Base-by-base conservation (phyloP, 2,329 filamentous ascomycete species). In the Monilinia aucupariae region DNA sequence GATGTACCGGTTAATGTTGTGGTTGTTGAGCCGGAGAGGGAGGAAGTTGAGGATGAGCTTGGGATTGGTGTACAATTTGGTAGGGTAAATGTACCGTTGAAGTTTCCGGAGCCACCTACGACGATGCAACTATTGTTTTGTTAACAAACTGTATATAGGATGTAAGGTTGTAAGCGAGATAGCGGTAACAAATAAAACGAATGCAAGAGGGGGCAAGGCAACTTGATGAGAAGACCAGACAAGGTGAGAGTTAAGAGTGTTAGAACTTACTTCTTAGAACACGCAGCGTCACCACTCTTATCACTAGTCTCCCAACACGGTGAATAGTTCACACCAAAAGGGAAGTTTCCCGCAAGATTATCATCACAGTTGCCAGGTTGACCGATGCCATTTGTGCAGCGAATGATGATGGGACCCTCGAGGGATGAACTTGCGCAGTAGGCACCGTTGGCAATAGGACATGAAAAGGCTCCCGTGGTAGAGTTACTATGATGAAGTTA, bases 351-450 rank as follows among this genome's bases (percentile, higher is more conserved):
- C 32, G 72, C 72, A 37, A 81, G 73, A 70, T 80, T 78, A 65
- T 78, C 74, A 55, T 76, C 74, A 74, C 79, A 81, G 67, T 77
- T 77, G 59, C 75, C 76, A 25, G 77, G 72, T 43, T 75, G 73
- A 55, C 76, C 79, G n/a, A 72, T 59, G 41, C 74, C 72, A 45
- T 67, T 74, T 62, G 75, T 74, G 70, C 79, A 82, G 54, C 78
- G 76, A 65, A 81, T 75, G 73, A 82, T 81, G 71, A 80, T 80
- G 68, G 78, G 77, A 49, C 73, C 75, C n/a, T 67, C 64, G 50
- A 78, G 69, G 27, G 76, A 77, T 59, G 69, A 70, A 48, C 75
- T 74, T 41, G 72, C 73, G 70, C 79, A 81, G 74, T 76, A 82
- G 56, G 72, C 74, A 22, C 74, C 76, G 66, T 78, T 76, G 54